Percentiles rank a stretch among this genome's conserved stretches.
phyloP scores from a whole-genome alignment of 2,329 filamentous ascomycete genomes.

The Diaporthe sp. region DNA sequence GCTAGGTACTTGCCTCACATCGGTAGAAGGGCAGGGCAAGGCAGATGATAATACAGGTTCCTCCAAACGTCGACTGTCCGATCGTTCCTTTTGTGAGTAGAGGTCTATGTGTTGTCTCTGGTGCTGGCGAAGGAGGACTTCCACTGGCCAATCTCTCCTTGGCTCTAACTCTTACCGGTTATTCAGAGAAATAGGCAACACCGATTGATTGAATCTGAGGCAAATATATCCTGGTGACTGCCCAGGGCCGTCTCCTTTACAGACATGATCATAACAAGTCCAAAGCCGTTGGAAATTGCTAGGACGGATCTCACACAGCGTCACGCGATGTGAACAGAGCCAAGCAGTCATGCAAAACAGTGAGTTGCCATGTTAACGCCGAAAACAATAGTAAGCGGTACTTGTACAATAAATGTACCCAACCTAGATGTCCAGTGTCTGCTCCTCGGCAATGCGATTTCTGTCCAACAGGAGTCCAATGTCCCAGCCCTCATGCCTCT shows the following conservation, averaged over 20 bases:
- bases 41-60: neutral
- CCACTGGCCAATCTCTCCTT: neutral
- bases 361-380: neutral
- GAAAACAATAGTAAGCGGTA: neutral
- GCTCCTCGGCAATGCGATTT: neutral
- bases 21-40: neutral
- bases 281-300: neutral
- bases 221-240: too few relatives aligned
- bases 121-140: neutral
- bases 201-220: neutral
- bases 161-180: neutral
- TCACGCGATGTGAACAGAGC: neutral
- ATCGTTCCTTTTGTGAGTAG: neutral
- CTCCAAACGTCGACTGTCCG: neutral
- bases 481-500: neutral
- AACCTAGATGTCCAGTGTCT: conserved; percentile 1
- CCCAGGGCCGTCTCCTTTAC: neutral
- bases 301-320: neutral
- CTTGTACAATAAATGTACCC: conserved; percentile 14
- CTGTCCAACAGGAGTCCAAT: neutral
- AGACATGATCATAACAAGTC: neutral
- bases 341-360: neutral
- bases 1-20: neutral
- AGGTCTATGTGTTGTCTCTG: neutral
- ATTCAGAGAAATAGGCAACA: neutral